A percentile compares a stretch with the other conserved stretches of the same genome.
These are phyloP conservation scores for Dictyostelium purpureum DNA, from an alignment of 78 protist genomes.

Conservation along the genomic window DNA sequence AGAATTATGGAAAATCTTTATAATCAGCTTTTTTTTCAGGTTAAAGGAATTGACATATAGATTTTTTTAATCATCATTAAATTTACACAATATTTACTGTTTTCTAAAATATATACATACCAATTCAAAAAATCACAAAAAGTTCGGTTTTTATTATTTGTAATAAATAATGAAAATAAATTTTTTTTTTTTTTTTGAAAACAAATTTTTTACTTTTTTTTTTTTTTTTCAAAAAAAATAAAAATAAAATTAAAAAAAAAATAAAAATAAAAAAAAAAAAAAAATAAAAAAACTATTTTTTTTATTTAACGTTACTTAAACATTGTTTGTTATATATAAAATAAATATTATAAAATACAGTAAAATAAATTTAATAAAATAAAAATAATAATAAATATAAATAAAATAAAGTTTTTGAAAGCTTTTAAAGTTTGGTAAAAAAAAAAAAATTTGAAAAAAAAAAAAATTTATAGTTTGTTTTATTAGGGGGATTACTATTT, in stretches of 20 bases:
- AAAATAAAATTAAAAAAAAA: neutral
- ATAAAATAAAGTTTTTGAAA: neutral
- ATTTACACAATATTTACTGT: no score
- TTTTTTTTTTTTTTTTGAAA: neutral
- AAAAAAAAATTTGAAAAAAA: neutral
- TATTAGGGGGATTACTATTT: neutral
- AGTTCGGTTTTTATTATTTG: no score
- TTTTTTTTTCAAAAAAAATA: neutral
- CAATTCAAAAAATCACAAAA: neutral
- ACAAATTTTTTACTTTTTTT: neutral
- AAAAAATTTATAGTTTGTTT: neutral
- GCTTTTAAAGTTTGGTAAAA: neutral
- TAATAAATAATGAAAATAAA: neutral
- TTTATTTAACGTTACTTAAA: neutral
- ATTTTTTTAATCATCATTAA: slow-evolving; percentile 29
- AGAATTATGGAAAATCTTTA: slow-evolving; percentile 6
- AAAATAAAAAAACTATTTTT: neutral
- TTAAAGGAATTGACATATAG: slow-evolving; percentile 39
- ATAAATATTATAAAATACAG: neutral
- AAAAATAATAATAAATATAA: neutral
- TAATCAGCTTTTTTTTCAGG: slow-evolving; percentile 24
- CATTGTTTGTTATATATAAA: neutral
- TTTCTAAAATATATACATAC: no score
- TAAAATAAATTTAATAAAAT: neutral
- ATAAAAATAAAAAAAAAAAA: neutral